Percentiles rank a stretch among this genome's conserved stretches.
These are phyloP conservation scores for Fusarium armeniacum DNA, from an alignment of 2,329 filamentous ascomycete species.

Conservation along the genomic window DNA sequence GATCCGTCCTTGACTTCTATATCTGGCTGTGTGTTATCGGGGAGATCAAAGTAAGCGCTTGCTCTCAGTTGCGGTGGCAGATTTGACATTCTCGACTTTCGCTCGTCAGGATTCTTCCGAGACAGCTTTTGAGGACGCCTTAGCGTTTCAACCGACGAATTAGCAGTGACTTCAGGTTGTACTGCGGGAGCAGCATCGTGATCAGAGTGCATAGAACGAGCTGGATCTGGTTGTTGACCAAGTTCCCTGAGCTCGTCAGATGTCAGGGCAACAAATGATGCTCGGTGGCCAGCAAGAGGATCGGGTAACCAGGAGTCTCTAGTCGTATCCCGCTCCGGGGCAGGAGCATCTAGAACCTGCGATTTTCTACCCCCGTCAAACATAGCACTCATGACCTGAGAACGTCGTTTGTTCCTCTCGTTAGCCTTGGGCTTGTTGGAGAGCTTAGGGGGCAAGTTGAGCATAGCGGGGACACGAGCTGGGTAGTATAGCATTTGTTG, in stretches of 20 bases:
- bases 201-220: slow-evolving; percentile 39
- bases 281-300: slow-evolving; percentile 57
- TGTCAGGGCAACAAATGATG: slow-evolving; percentile 54
- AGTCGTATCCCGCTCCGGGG: slow-evolving; percentile 35
- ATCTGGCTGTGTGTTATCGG: slow-evolving; percentile 62
- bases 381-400: slow-evolving; percentile 78
- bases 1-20: slow-evolving; percentile 80
- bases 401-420: slow-evolving; percentile 77
- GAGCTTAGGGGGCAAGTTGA: slow-evolving; percentile 90
- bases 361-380: slow-evolving; percentile 51
- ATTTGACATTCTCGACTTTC: slow-evolving; percentile 55
- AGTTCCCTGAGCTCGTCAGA: slow-evolving; percentile 45
- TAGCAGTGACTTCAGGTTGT: slow-evolving; percentile 38
- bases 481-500: slow-evolving; percentile 95
- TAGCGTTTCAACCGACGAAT: slow-evolving; percentile 46
- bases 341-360: slow-evolving; percentile 31
- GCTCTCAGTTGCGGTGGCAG: slow-evolving; percentile 89
- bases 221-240: slow-evolving; percentile 36
- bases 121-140: slow-evolving; percentile 55
- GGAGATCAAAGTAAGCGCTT: slow-evolving; percentile 89
- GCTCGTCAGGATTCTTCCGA: slow-evolving; percentile 51
- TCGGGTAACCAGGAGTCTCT: slow-evolving; percentile 62
- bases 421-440: slow-evolving; percentile 78
- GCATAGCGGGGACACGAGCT: slow-evolving; percentile 91
- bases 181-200: slow-evolving; percentile 19